These are phyloP conservation scores for Rhodotorula mucilaginosa DNA, from an alignment of 1,284 basidiomycete species.

Conservation along the genomic window DNA sequence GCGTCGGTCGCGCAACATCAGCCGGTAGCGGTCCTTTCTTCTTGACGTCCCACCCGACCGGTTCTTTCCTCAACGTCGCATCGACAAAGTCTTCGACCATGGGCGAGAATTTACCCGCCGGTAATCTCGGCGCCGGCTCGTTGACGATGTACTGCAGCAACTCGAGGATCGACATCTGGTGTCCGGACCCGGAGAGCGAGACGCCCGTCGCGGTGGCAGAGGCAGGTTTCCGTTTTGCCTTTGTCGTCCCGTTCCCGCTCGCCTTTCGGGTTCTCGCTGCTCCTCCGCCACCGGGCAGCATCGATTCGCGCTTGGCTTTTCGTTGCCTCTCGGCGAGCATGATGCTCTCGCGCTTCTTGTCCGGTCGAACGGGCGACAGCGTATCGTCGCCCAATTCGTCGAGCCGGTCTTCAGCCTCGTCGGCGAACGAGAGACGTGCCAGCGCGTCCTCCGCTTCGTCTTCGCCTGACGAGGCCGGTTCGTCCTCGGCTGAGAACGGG, in stretches of 20 bases:
- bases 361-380: conserved; percentile 39
- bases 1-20: conserved; percentile 59
- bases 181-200: conserved; percentile 79
- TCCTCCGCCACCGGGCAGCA: not conserved
- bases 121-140: conserved; percentile 81
- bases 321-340: conserved; percentile 36
- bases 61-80: conserved; percentile 75
- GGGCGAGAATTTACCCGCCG: conserved; percentile 51
- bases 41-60: conserved; percentile 52
- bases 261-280: conserved; percentile 6
- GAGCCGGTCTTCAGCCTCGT: conserved; percentile 33
- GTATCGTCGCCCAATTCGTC: conserved; percentile 38
- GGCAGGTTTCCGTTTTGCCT: conserved; percentile 35
- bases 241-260: not conserved
- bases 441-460: conserved; percentile 56
- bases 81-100: conserved; percentile 55
- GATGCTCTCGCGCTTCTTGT: conserved; percentile 35
- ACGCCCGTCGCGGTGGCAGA: conserved; percentile 61
- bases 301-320: conserved; percentile 19
- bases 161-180: conserved; percentile 96
- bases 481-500: conserved; percentile 65
- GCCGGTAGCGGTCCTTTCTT: conserved; percentile 45
- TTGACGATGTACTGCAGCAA: conserved; percentile 96
- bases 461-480: conserved; percentile 51
- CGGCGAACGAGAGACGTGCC: conserved; percentile 31